Percentiles rank a stretch among this genome's conserved stretches.
Conservation (phyloP, 2,329 filamentous ascomycete species). For the Fusarium austroafricanum region DNA sequence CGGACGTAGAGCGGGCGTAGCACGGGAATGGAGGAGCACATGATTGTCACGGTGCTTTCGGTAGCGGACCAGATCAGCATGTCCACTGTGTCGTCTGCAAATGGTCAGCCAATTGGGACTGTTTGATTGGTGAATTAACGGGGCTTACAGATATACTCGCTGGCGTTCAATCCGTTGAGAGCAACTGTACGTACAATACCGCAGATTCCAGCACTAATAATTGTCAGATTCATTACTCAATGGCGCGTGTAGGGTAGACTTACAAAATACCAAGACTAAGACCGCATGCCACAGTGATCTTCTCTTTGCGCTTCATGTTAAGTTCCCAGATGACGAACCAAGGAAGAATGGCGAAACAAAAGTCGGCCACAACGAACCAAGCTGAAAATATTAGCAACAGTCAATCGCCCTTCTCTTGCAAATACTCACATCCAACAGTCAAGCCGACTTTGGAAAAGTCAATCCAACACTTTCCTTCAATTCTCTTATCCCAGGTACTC, state of each 20-base stretch:
- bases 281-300: constrained; percentile 26
- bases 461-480: constrained; percentile 21
- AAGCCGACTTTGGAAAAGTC: constrained; percentile 35
- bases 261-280: constrained; percentile 30
- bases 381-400: neutral
- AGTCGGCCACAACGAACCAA: constrained; percentile 31
- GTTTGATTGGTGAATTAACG: neutral
- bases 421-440: constrained; percentile 25
- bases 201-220: constrained; percentile 10
- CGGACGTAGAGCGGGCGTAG: constrained; percentile 26
- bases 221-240: neutral
- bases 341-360: constrained; percentile 24
- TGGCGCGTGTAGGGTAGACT: neutral
- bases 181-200: constrained; percentile 29
- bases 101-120: too few relatives aligned
- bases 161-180: constrained; percentile 13
- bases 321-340: constrained; percentile 35
- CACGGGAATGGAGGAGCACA: constrained; percentile 30
- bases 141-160: constrained; percentile 23
- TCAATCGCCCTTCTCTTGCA: too few relatives aligned
- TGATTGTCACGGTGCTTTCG: constrained; percentile 31
- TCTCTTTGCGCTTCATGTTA: constrained; percentile 35
- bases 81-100: constrained; percentile 16
- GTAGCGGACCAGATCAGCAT: constrained; percentile 37
- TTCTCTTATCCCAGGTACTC: constrained; percentile 23